phyloP scores from a whole-genome alignment of 192 early-diverging fungal genomes.

The Coemansia sp. region DNA sequence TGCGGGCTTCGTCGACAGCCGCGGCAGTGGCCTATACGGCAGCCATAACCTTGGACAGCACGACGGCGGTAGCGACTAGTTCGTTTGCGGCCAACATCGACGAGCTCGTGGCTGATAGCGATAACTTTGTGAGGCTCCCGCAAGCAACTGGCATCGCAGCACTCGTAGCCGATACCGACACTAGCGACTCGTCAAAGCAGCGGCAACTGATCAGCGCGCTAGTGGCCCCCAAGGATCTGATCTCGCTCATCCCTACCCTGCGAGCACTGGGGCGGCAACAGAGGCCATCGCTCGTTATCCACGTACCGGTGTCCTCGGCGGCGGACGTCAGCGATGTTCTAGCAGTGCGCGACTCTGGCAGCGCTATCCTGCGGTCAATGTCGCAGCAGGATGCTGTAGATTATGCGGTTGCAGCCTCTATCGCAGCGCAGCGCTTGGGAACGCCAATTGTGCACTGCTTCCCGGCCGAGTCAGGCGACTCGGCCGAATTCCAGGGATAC shows the following conservation, averaged over 20 bases:
- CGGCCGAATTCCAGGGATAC: slow-evolving; percentile 35
- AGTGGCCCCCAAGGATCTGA: slow-evolving; percentile 17
- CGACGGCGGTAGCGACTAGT: slow-evolving; percentile 13
- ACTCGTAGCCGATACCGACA: background rate
- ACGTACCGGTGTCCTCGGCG: slow-evolving; percentile 28
- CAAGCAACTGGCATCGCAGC: slow-evolving; percentile 24
- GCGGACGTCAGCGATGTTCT: slow-evolving; percentile 59
- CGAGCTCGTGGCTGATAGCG: slow-evolving; percentile 15
- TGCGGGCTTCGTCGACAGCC: slow-evolving; percentile 20
- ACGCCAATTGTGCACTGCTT: slow-evolving; percentile 69
- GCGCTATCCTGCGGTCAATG: slow-evolving; percentile 71
- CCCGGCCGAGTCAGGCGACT: slow-evolving; percentile 8
- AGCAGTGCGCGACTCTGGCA: slow-evolving; percentile 75
- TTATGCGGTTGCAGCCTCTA: slow-evolving; percentile 75
- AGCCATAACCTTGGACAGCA: slow-evolving; percentile 14
- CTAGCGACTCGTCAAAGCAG: background rate
- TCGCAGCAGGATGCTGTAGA: slow-evolving; percentile 80
- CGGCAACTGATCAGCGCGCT: slow-evolving; percentile 10
- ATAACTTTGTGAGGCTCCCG: slow-evolving; percentile 12
- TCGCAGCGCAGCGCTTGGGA: slow-evolving; percentile 60
- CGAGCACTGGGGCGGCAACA: slow-evolving; percentile 26
- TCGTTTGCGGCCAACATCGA: background rate
- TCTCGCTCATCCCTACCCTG: slow-evolving; percentile 41
- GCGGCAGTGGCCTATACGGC: slow-evolving; percentile 40
- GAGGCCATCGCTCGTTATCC: slow-evolving; percentile 26